These are phyloP conservation scores for Alternaria arbusti DNA, from an alignment of 2,329 filamentous ascomycete species.

Conservation along the genomic window DNA sequence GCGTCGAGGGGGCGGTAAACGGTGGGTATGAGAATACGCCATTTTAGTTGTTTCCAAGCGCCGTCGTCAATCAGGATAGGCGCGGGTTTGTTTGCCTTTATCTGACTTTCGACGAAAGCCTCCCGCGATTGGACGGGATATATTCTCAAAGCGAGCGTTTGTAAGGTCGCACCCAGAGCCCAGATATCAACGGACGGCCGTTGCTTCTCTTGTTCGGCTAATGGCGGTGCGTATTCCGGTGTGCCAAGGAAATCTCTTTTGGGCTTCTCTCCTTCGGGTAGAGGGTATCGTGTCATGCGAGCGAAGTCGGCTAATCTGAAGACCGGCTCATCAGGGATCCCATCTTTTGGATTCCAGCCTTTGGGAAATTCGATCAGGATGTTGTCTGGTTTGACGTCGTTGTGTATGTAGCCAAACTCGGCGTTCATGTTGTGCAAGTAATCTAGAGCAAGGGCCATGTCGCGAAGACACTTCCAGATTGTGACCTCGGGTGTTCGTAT, in stretches of 20 bases:
- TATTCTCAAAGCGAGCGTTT: slow-evolving; percentile 22
- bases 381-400: slow-evolving; percentile 92
- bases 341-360: not conserved
- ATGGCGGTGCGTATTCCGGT: slow-evolving; percentile 27
- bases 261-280: not conserved
- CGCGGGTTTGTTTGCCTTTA: not conserved
- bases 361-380: slow-evolving; percentile 68
- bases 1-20: slow-evolving; percentile 26
- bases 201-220: slow-evolving; percentile 1
- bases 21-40: not conserved
- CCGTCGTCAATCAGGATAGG: not conserved
- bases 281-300: slow-evolving; percentile 12
- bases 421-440: slow-evolving; percentile 25
- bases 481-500: slow-evolving; percentile 26
- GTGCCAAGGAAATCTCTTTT: slow-evolving; percentile 17
- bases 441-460: slow-evolving; percentile 29
- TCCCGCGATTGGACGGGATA: slow-evolving; percentile 11
- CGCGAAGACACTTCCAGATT: slow-evolving; percentile 34
- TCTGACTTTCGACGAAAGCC: not conserved
- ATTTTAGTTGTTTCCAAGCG: not conserved
- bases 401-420: slow-evolving; percentile 68
- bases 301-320: slow-evolving; percentile 36
- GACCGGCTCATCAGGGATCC: slow-evolving; percentile 20
- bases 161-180: slow-evolving; percentile 30
- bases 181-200: slow-evolving; percentile 30